These are phyloP conservation scores for Microdochium bolleyi DNA, from an alignment of 2,329 filamentous ascomycete species.

Conservation along the genomic window DNA sequence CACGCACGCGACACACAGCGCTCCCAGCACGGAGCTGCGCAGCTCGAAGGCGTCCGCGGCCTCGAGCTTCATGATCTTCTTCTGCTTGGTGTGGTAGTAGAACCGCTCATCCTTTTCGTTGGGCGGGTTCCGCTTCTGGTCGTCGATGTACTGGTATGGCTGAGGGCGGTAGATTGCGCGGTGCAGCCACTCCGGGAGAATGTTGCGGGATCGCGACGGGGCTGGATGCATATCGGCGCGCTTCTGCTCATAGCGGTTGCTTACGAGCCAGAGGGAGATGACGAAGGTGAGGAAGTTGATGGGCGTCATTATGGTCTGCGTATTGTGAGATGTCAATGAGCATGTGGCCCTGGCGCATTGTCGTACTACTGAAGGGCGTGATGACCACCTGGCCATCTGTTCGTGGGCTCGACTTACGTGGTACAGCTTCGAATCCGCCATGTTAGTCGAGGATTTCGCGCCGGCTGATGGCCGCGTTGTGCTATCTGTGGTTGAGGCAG, in stretches of 20 bases:
- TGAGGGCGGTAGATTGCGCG: constrained; percentile 29
- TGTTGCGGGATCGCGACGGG: constrained; percentile 13
- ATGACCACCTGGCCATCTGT: no score
- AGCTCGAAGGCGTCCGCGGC: constrained; percentile 56
- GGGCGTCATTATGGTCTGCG: constrained; percentile 49
- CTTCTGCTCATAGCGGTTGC: constrained; percentile 44
- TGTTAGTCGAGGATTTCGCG: no score
- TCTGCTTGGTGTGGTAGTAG: constrained; percentile 49
- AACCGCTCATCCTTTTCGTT: constrained; percentile 19
- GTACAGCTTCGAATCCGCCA: constrained; percentile 10
- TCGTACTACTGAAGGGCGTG: no score
- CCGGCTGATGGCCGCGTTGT: no score
- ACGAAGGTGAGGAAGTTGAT: constrained; percentile 57
- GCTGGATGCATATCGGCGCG: constrained; percentile 32
- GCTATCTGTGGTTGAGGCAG: no score
- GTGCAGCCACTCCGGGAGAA: constrained; percentile 29
- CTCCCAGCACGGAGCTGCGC: constrained; percentile 42
- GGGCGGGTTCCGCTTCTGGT: constrained; percentile 4
- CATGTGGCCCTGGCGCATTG: not conserved
- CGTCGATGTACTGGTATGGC: constrained; percentile 25
- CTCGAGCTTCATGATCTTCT: constrained; percentile 54
- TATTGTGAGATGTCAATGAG: not conserved
- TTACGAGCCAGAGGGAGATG: constrained; percentile 55
- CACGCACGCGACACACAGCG: constrained; percentile 30
- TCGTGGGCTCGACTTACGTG: constrained; percentile 7